Evolutionary conservation across 139 green algal species (phyloP), one percentile per base, ranked within the genome.

Genomic region (Chlamydomonas sphaeroides): DNA sequence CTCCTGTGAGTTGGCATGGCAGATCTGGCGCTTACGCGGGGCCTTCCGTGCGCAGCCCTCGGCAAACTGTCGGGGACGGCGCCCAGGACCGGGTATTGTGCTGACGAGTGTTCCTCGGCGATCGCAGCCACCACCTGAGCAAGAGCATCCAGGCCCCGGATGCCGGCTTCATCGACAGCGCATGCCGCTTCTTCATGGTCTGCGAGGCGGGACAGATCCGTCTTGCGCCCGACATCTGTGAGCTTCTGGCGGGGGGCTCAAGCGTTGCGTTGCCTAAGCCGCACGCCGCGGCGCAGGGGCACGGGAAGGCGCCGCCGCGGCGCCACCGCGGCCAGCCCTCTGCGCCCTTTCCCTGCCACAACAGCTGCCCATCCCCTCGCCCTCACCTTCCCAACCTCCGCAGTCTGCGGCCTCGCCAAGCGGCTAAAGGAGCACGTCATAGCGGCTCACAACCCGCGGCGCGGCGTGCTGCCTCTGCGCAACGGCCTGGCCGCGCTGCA

Each of bases 381-480:
- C 32, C 49, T 14, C 20, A 26, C 33, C 33, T 21, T 10, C 41
- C 49, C 38, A 3, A 32, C 36, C 5, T 8, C 59, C 26, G 21
- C 63, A 84, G 77, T 84, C 63, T 41, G 5, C 18, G 23, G 36
- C 14, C 36, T 98, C 59, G 93, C 89, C 72, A 83, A 74, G 0
- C 86, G 88, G 62, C 82, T 93, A 51, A 94, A 90, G 85, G 88
- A 93, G 3, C 79, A 91, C 32, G 68, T 91, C 33, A 33, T 93
- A 15, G 68, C 48, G 20, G 48, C 84, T 23, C 48, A 81, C 3
- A 33, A 26, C 18, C 86, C 91, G 20, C 84, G 87, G 45, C 74
- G 80, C 0, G 94, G 87, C 59, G 84, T 98, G 32, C 7, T 76
- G 25, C 92, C 95, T 7, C 88, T 98, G 38, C 65, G 77, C 21